Conservation (phyloP, 2,329 filamentous ascomycete genomes). For the Chaetomium strumarium region DNA sequence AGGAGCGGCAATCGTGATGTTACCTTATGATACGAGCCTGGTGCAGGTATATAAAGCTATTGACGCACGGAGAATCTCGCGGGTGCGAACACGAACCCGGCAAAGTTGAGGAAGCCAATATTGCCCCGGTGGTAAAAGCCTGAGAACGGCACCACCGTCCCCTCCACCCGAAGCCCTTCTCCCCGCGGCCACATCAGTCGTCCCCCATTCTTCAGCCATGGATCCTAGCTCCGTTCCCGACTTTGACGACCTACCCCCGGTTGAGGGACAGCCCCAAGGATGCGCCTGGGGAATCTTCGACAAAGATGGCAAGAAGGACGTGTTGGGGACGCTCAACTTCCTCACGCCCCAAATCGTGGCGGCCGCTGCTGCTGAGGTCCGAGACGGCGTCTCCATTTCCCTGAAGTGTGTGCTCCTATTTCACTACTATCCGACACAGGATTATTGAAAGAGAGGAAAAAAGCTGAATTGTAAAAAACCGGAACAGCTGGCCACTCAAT, state of each 20-base stretch:
- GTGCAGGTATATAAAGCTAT: too few relatives aligned
- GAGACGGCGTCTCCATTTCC: constrained; percentile 45
- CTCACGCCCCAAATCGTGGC: constrained; percentile 42
- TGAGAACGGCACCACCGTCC: too few relatives aligned
- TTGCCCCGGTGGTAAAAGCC: too few relatives aligned
- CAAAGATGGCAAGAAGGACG: constrained; percentile 43
- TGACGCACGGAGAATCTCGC: too few relatives aligned
- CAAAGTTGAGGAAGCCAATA: too few relatives aligned
- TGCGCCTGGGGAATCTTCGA: constrained; percentile 51
- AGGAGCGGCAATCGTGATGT: too few relatives aligned
- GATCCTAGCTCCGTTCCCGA: constrained; percentile 34
- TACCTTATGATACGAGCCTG: too few relatives aligned
- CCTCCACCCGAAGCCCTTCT: too few relatives aligned
- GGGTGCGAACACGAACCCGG: too few relatives aligned
- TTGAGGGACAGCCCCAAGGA: constrained; percentile 40
- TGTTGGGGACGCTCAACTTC: constrained; percentile 48
- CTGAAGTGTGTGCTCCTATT: constrained; percentile 47
- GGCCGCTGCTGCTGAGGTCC: constrained; percentile 38
- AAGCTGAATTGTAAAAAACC: not conserved
- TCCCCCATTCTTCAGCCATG: constrained; percentile 9
- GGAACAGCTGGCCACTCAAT: constrained; percentile 38
- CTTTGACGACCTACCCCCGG: constrained; percentile 38
- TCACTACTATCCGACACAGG: too few relatives aligned
- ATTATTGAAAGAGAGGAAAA: too few relatives aligned
- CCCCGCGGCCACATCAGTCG: too few relatives aligned